Evolutionary conservation across 1,284 basidiomycete species (phyloP).

Genomic region (Ceratobasidium sp.): DNA sequence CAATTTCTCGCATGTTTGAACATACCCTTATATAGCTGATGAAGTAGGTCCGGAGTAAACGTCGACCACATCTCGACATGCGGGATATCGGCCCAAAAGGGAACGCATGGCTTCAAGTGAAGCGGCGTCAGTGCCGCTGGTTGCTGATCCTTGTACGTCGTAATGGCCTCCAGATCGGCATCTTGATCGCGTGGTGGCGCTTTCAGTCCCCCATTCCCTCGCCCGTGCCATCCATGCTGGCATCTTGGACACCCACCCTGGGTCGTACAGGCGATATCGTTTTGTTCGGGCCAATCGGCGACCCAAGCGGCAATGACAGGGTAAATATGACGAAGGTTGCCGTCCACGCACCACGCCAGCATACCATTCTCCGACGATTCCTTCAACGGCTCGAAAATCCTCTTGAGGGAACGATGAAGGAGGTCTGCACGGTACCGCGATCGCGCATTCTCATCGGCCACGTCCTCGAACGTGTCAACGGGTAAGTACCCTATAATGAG

Average conservation of each 20-base stretch:
- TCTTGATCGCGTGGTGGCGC: neutral
- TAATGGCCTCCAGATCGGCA: too few species aligned
- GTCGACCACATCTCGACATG: conserved; percentile 47
- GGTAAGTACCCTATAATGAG: conserved; percentile 40
- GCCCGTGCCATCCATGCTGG: neutral
- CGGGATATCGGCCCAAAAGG: conserved; percentile 51
- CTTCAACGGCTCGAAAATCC: neutral
- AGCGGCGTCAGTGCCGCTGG: too few species aligned
- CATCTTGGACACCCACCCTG: neutral
- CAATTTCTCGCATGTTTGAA: conserved; percentile 45
- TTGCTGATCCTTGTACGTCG: too few species aligned
- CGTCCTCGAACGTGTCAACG: conserved; percentile 5
- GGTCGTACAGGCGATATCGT: neutral
- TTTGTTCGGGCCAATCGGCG: conserved; percentile 22
- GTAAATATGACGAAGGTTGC: neutral
- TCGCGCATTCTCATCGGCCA: neutral
- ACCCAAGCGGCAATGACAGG: neutral
- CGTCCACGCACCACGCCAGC: conserved; percentile 2
- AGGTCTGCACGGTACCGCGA: neutral
- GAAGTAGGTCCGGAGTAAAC: conserved; percentile 52
- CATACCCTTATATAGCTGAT: conserved; percentile 47
- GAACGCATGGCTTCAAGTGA: neutral
- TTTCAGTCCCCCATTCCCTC: neutral
- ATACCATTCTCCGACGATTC: neutral
- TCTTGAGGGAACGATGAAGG: neutral